Evolutionary conservation across 176 grass and related monocot genomes (phyloP).

Genomic region (Lolium perenne): DNA sequence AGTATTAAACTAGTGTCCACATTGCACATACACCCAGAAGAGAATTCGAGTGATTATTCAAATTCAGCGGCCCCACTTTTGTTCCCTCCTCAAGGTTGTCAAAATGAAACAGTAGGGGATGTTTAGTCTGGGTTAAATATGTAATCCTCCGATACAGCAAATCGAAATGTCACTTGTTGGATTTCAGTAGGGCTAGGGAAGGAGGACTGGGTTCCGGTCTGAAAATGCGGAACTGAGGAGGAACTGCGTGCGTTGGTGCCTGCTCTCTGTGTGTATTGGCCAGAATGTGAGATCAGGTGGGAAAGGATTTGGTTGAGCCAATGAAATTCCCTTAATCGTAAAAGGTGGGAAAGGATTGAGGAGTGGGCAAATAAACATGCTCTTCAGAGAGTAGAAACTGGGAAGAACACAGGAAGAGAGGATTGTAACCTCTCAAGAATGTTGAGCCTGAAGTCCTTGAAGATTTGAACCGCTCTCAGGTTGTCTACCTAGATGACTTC

Average conservation of each 20-base stretch:
- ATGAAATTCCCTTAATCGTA: too few relatives aligned
- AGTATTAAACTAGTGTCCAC: background rate
- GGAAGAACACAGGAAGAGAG: background rate
- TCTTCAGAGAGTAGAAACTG: background rate
- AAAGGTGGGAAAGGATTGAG: too few relatives aligned
- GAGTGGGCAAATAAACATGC: background rate
- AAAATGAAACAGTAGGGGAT: background rate
- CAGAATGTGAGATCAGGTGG: background rate
- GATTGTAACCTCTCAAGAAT: constrained; percentile 1
- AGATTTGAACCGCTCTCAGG: background rate
- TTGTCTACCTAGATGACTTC: background rate
- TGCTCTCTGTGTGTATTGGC: background rate
- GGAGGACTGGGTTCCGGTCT: background rate
- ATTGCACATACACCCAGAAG: constrained; percentile 15
- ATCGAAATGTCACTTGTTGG: background rate
- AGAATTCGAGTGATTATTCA: background rate
- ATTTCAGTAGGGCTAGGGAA: background rate
- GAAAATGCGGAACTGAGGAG: background rate
- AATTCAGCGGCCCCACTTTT: background rate
- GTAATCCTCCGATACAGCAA: background rate
- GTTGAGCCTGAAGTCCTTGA: background rate
- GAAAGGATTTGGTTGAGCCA: too few relatives aligned
- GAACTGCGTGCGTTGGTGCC: background rate
- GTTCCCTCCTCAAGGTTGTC: background rate
- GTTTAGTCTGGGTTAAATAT: background rate